Conservation (phyloP, 306 rosid genomes). For the Boehmeria nivea region DNA sequence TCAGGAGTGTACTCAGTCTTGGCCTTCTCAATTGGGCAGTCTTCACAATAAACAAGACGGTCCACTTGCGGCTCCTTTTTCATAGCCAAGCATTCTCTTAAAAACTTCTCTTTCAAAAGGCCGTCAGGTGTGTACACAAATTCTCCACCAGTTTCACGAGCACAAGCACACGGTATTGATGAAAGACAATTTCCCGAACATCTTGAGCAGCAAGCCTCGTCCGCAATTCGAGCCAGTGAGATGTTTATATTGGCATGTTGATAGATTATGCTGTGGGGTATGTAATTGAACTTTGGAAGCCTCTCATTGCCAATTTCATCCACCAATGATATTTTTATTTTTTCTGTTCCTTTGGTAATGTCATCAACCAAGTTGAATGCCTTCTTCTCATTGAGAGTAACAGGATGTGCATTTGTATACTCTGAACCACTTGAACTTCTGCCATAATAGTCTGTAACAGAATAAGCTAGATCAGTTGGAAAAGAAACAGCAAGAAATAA, state of each 20-base stretch:
- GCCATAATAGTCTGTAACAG: conserved; percentile 6
- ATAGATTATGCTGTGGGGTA: conserved; percentile 55
- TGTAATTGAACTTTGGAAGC: conserved; percentile 70
- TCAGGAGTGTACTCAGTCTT: conserved; percentile 46
- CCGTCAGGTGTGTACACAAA: conserved; percentile 73
- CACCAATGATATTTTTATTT: conserved; percentile 52
- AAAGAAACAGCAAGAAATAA: neutral
- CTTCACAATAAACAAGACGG: conserved; percentile 54
- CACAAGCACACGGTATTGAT: conserved; percentile 78
- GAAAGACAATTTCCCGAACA: conserved; percentile 76
- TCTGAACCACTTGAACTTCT: conserved; percentile 22
- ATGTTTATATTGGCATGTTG: conserved; percentile 69
- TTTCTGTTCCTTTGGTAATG: conserved; percentile 75
- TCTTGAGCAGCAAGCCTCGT: conserved; percentile 65
- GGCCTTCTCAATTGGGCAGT: conserved; percentile 65
- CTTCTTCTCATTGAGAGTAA: conserved; percentile 21
- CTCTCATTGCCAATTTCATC: conserved; percentile 46
- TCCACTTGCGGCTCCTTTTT: conserved; percentile 39
- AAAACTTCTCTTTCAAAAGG: conserved; percentile 61
- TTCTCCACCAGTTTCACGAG: conserved; percentile 93
- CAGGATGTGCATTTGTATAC: conserved; percentile 15
- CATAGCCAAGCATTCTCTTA: conserved; percentile 41
- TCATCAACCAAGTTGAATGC: conserved; percentile 29
- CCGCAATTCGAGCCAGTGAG: conserved; percentile 79
- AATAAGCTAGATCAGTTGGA: neutral